Conservation (phyloP, 2,329 filamentous ascomycete genomes). For the Sporothrix curviconia region DNA sequence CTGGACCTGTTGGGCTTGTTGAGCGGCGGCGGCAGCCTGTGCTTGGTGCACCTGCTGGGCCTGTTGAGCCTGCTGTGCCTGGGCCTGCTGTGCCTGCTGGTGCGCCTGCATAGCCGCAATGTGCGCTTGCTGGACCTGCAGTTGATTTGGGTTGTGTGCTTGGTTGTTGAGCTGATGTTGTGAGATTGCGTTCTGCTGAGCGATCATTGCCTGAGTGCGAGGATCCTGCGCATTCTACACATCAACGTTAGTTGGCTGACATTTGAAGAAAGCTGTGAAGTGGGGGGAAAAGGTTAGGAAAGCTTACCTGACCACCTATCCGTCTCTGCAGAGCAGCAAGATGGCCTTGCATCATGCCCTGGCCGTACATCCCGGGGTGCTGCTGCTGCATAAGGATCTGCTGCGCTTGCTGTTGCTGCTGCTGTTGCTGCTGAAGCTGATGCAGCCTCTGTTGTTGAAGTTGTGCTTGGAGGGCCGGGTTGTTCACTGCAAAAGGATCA, state of each 20-base stretch:
- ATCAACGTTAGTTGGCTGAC: not conserved
- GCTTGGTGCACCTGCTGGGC: constrained; percentile 23
- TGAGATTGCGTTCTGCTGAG: constrained; percentile 38
- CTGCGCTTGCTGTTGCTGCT: constrained; percentile 46
- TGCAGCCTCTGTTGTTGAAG: constrained; percentile 47
- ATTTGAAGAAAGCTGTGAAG: not conserved
- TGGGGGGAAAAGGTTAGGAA: no score
- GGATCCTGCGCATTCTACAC: constrained; percentile 10
- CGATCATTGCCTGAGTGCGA: constrained; percentile 34
- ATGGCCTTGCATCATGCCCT: constrained; percentile 45
- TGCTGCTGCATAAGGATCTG: constrained; percentile 51
- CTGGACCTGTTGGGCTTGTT: constrained; percentile 30
- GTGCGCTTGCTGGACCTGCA: constrained; percentile 22
- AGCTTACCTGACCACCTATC: constrained; percentile 16
- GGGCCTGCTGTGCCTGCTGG: constrained; percentile 26
- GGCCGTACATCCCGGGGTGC: constrained; percentile 43
- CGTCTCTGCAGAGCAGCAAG: constrained; percentile 34
- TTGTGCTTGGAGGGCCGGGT: constrained; percentile 32
- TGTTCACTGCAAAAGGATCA: constrained; percentile 23
- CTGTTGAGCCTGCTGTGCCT: constrained; percentile 34
- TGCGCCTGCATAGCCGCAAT: constrained; percentile 7
- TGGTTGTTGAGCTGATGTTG: constrained; percentile 39
- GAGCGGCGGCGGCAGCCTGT: constrained; percentile 22
- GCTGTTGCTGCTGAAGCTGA: constrained; percentile 48
- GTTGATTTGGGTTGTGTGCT: constrained; percentile 26